Conservation (phyloP, 371 early-diverging fungal species). For the Apophysomyces trapeziformis region DNA sequence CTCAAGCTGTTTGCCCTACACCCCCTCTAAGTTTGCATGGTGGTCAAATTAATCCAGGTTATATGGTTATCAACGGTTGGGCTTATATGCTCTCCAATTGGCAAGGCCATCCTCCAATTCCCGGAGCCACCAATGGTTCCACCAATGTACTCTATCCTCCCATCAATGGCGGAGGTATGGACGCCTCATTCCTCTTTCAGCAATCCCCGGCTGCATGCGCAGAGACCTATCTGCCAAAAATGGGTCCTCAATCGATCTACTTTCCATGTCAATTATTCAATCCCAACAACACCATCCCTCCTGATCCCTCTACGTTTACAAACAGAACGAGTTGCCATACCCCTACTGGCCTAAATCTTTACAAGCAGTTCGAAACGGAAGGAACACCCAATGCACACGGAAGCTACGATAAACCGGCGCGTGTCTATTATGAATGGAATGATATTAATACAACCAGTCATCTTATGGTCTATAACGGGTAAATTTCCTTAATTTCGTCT, state of each 20-base stretch:
- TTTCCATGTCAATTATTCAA: slow-evolving; percentile 74
- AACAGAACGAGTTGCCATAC: slow-evolving; percentile 70
- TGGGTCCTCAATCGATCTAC: slow-evolving; percentile 46
- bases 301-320: slow-evolving; percentile 53
- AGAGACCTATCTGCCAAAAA: slow-evolving; percentile 48
- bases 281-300: slow-evolving; percentile 49
- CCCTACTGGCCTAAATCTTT: slow-evolving; percentile 40
- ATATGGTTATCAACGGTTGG: slow-evolving; percentile 58
- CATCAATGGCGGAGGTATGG: slow-evolving; percentile 67
- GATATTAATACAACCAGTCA: slow-evolving; percentile 53
- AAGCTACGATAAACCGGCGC: slow-evolving; percentile 48
- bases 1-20: slow-evolving; percentile 56
- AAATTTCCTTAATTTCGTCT: slow-evolving; percentile 26
- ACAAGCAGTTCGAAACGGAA: slow-evolving; percentile 36
- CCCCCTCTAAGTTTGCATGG: slow-evolving; percentile 39
- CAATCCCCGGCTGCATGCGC: slow-evolving; percentile 58
- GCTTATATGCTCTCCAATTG: slow-evolving; percentile 59
- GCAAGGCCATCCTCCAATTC: slow-evolving; percentile 52
- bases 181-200: slow-evolving; percentile 61
- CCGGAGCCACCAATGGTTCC: slow-evolving; percentile 34
- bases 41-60: slow-evolving; percentile 42
- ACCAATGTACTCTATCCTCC: slow-evolving; percentile 64
- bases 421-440: slow-evolving; percentile 74
- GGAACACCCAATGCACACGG: slow-evolving; percentile 35
- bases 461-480: slow-evolving; percentile 75